These are phyloP conservation scores for Nakazawaea holstii DNA, from an alignment of 805 yeast genomes.

Conservation along the genomic window DNA sequence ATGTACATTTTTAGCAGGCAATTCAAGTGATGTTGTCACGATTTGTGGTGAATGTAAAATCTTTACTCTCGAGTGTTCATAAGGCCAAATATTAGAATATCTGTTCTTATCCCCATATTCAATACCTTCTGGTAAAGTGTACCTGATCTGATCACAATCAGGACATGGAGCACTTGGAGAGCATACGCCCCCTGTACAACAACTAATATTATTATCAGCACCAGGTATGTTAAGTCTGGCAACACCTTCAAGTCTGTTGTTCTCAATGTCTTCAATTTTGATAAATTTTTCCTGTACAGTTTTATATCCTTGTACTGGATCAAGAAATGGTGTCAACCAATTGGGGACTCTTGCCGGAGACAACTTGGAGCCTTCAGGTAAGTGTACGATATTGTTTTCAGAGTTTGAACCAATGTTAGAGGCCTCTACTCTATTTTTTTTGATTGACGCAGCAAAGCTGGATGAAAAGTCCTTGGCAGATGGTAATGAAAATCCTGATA, in stretches of 20 bases:
- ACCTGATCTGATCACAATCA: conserved; percentile 33
- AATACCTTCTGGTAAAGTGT: conserved; percentile 36
- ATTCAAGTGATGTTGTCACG: not conserved
- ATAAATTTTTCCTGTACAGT: conserved; percentile 27
- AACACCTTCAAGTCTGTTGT: conserved; percentile 30
- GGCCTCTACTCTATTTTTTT: conserved; percentile 9
- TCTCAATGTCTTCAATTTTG: conserved; percentile 34
- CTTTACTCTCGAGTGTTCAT: conserved; percentile 41
- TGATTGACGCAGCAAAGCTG: conserved; percentile 23
- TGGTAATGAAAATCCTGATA: conserved; percentile 39
- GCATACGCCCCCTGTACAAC: conserved; percentile 21
- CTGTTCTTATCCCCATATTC: conserved; percentile 40
- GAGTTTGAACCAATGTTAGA: not conserved
- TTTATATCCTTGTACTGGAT: conserved; percentile 19
- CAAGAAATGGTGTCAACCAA: conserved; percentile 11
- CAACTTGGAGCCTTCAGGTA: conserved; percentile 13
- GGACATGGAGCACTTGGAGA: conserved; percentile 38
- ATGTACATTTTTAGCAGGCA: not conserved
- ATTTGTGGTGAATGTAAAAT: conserved; percentile 19
- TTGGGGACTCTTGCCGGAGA: conserved; percentile 4
- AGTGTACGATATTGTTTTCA: not conserved
- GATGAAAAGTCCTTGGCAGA: conserved; percentile 29
- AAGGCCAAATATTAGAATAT: conserved; percentile 43
- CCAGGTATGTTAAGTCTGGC: conserved; percentile 11
- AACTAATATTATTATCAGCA: not conserved